Evolutionary conservation across 2,329 filamentous ascomycete species (phyloP), one percentile per base, ranked within the genome.

Genomic region (Sporothrix pallida): DNA sequence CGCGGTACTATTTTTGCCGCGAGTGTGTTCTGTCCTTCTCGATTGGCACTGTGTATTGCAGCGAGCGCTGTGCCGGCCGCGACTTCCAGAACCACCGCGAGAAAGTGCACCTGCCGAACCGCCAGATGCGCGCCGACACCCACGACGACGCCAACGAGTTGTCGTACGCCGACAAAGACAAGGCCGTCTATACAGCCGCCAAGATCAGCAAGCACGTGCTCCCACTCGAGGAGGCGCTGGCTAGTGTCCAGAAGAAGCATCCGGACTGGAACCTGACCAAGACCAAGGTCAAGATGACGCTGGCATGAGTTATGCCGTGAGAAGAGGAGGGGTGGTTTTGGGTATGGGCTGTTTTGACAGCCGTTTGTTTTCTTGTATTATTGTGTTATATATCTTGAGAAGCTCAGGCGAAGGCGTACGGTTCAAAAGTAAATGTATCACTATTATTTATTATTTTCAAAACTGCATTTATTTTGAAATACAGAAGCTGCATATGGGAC

Each of bases 11-110:
- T 65, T 79, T 82, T 75, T 82, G 81, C 77, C 78, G 74, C 26
- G 80, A 82, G 71, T 82, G 81, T 76, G 77, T 80, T 8, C 71
- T 75, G 23, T 71, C 76, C 17, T 78, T 80, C 44, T 78, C 78
- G 72, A 75, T 77, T 10, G 74, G 77, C 6, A 78, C 79, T 3
- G 68, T 79, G 10, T 82, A 80, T 78, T 82, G 81, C 77, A 79
- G 76, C 46, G 71, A 76, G 7, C 75, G 75, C n/a, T 82, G 81
- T 70, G 80, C 80, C 17, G 77, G 75, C 48, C 73, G 76, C 26
- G 78, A 82, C 62, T 81, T 81, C 68, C 77, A 79, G 68, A 74
- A 75, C 1, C 81, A 82, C 73, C 79, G 80, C 71, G 79, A 82
- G 71, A 75, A 73, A 1, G 77, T 80, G 5, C 81, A 82, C 72